Percentiles rank a stretch among this genome's conserved stretches.
Evolutionary conservation across 345 rosid species (phyloP).

Genomic region (Salix brachista): DNA sequence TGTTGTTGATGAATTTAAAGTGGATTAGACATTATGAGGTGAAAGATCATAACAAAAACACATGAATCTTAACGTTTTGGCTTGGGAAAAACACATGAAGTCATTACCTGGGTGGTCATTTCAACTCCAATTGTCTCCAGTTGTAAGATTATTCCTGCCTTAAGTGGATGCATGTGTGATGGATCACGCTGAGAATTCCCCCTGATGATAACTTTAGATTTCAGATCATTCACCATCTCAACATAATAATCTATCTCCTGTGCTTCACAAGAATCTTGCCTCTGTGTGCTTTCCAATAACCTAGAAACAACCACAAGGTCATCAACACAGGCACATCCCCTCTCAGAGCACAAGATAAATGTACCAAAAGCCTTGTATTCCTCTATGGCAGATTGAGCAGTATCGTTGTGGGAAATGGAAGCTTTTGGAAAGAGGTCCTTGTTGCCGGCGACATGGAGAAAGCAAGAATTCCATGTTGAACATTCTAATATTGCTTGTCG

Average conservation of each 20-base stretch:
- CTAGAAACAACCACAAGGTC: slow-evolving; percentile 35
- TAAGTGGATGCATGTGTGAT: background rate
- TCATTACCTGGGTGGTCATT: slow-evolving; percentile 20
- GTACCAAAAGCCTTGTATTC: slow-evolving; percentile 51
- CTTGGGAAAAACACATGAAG: background rate
- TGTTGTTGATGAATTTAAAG: slow-evolving; percentile 21
- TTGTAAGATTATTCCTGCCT: slow-evolving; percentile 25
- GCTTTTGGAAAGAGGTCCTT: slow-evolving; percentile 36
- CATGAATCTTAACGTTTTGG: too few species aligned
- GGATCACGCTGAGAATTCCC: slow-evolving; percentile 12
- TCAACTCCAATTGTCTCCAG: slow-evolving; percentile 28
- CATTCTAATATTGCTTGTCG: slow-evolving; percentile 29
- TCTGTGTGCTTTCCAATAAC: slow-evolving; percentile 13
- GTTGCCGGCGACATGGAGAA: slow-evolving; percentile 44
- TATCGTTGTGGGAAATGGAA: slow-evolving; percentile 3
- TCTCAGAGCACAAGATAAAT: slow-evolving; percentile 40
- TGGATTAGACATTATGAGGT: background rate
- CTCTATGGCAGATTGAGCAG: background rate
- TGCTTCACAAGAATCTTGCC: slow-evolving; percentile 9
- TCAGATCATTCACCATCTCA: background rate
- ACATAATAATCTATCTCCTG: slow-evolving; percentile 20
- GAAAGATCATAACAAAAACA: too few species aligned
- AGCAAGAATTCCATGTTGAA: slow-evolving; percentile 44
- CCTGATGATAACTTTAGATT: background rate
- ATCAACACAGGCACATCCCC: slow-evolving; percentile 40